phyloP scores from a whole-genome alignment of 2,329 filamentous ascomycete species.

The Pseudogymnoascus sp. region DNA sequence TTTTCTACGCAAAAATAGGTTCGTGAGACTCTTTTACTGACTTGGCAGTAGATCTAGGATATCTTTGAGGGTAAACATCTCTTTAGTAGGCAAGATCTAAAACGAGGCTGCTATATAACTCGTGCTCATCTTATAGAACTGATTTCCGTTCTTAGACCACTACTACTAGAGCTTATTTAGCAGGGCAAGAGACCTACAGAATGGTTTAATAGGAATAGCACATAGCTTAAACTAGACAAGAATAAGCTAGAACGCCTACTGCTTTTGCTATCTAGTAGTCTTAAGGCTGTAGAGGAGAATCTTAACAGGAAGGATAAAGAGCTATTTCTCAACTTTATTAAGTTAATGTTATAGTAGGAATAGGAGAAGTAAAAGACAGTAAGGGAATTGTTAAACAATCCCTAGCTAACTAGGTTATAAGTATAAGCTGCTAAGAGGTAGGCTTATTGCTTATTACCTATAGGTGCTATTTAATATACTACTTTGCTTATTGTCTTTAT shows the following conservation, averaged over 20 bases:
- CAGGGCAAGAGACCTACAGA: conserved; percentile 13
- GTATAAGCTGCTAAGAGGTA: not conserved
- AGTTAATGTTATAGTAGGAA: conserved; percentile 17
- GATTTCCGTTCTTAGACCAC: conserved; percentile 18
- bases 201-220: conserved; percentile 15
- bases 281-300: conserved; percentile 15
- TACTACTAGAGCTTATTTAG: conserved; percentile 14
- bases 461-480: too few relatives aligned
- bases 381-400: conserved; percentile 15
- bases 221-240: conserved; percentile 15
- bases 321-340: conserved; percentile 16
- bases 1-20: not conserved
- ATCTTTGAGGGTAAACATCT: conserved; percentile 19
- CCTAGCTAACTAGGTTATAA: conserved; percentile 14
- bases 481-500: too few relatives aligned
- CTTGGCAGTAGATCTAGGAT: conserved; percentile 16
- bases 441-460: too few relatives aligned
- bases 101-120: conserved; percentile 14
- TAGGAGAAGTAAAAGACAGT: conserved; percentile 17
- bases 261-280: conserved; percentile 15
- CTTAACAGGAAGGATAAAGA: conserved; percentile 15
- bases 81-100: conserved; percentile 14
- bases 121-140: conserved; percentile 18
- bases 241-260: conserved; percentile 14
- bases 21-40: conserved; percentile 10